phyloP scores from a whole-genome alignment of 192 early-diverging fungal genomes.

The Ambispora gerdemannii region DNA sequence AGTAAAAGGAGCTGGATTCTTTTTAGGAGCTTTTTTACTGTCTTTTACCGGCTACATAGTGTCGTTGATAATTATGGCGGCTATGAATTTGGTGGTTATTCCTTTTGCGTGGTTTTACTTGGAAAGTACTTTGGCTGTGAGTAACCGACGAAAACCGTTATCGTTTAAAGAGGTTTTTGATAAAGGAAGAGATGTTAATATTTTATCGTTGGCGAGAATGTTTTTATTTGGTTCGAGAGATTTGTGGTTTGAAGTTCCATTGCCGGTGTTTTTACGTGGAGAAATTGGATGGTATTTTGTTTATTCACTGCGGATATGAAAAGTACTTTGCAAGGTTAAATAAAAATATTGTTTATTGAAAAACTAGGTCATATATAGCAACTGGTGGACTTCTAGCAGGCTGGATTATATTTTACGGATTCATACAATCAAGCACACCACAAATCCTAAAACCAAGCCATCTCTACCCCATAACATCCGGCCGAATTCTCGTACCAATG shows the following conservation, averaged over 20 bases:
- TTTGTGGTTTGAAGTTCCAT: conserved; percentile 44
- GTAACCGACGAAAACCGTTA: conserved; percentile 14
- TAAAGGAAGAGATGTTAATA: conserved; percentile 29
- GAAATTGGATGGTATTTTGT: conserved; percentile 33
- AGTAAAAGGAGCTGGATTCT: conserved; percentile 48
- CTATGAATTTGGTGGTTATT: conserved; percentile 30
- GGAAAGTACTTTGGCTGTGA: conserved; percentile 23
- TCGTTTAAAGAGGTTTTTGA: conserved; percentile 18
- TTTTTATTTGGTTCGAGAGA: conserved; percentile 48
- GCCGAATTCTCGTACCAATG: conserved; percentile 8
- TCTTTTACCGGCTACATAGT: conserved; percentile 34
- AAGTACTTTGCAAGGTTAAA: no score
- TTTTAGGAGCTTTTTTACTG: conserved; percentile 39
- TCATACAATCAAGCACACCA: conserved; percentile 44
- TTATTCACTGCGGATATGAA: no score
- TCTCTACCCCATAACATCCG: conserved; percentile 20
- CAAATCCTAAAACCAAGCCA: conserved; percentile 29
- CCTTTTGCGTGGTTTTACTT: conserved; percentile 26
- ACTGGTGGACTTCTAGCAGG: conserved; percentile 40
- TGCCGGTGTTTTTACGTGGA: conserved; percentile 41
- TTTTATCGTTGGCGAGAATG: conserved; percentile 44
- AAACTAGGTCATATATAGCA: conserved; percentile 33
- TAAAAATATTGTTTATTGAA: no score
- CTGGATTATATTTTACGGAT: conserved; percentile 48
- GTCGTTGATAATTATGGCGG: conserved; percentile 37